A percentile compares a stretch with the other conserved stretches of the same genome.
Conservation (phyloP, 768 basidiomycete species). For the Calocera cornea region DNA sequence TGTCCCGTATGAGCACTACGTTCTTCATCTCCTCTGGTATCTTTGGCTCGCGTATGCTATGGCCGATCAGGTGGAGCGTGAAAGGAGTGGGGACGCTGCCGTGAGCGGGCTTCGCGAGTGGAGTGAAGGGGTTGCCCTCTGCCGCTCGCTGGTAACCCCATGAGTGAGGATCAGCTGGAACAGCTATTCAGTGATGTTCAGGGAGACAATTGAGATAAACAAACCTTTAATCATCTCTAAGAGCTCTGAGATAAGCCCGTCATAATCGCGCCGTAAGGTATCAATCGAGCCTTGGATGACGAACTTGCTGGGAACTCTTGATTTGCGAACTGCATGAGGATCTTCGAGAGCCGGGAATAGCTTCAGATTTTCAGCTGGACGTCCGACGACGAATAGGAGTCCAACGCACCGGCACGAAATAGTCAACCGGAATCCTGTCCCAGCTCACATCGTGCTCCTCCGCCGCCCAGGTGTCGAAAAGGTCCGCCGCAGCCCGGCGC, state of each 20-base stretch:
- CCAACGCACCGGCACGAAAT: neutral
- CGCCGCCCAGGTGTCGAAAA: neutral
- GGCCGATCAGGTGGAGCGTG: neutral
- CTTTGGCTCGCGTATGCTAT: neutral
- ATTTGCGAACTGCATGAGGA: neutral
- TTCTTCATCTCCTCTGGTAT: neutral
- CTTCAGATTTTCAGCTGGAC: neutral
- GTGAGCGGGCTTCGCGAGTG: neutral
- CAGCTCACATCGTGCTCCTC: neutral
- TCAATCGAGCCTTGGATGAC: slow-evolving; percentile 1
- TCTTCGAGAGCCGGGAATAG: neutral
- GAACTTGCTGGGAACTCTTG: neutral
- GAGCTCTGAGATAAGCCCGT: neutral
- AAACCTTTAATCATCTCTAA: neutral
- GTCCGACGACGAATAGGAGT: neutral
- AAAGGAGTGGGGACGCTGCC: neutral
- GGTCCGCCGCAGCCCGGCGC: neutral
- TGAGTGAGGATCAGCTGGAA: neutral
- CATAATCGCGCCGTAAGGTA: neutral
- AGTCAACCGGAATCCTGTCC: neutral
- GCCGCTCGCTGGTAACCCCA: neutral
- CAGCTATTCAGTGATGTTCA: neutral
- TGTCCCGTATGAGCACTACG: neutral
- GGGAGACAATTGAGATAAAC: neutral
- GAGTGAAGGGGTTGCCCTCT: neutral